Evolutionary conservation across 176 grass and related monocot species (phyloP), one percentile per base, ranked within the genome.

Genomic region (Ensete ventricosum): DNA sequence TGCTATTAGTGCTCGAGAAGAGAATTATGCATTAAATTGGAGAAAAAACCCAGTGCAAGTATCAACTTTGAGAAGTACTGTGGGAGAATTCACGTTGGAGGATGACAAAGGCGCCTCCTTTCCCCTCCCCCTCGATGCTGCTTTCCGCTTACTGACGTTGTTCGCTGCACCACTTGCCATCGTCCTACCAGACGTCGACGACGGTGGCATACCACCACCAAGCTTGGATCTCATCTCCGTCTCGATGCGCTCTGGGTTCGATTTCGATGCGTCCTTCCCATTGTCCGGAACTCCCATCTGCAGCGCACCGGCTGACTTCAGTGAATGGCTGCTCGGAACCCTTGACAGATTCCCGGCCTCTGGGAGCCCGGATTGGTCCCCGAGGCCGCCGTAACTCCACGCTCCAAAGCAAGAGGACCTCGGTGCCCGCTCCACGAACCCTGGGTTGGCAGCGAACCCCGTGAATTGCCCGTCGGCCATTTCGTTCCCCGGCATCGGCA

Each of bases 241-340:
- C 34, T 65, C 75, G 9, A 60, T 8, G 11, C 54, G 4, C 24
- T 14, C 54, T 11, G 59, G 8, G 11, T 65, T 43, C 9, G 29
- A 19, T 13, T 20, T 20, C 11, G 48, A 5, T 11, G 0, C 43
- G 23, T 70, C 67, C 67, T 50, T 70, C 48, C 34, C 48, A 25
- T 11, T 51, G 4, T 43, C 34, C 34, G 4, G 34, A 43, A 43
- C 34, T 43, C 34, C 34, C 34, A 43, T 43, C 34, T 0, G 34
- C 34, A 43, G 34, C 34, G 34, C 34, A 60, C 19, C 57, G 17
- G 29, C 43, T 19, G 77, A 78, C 51, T 75, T 80, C 27, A 90
- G 81, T 1, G 85, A 88, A 12, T 84, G 85, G 79, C 85, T 86
- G 76, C 85, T 90, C 17, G 85, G 73, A 53, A 71, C 88, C 25